phyloP scores from a whole-genome alignment of 805 yeast genomes.

The Yamadazyma sp. region DNA sequence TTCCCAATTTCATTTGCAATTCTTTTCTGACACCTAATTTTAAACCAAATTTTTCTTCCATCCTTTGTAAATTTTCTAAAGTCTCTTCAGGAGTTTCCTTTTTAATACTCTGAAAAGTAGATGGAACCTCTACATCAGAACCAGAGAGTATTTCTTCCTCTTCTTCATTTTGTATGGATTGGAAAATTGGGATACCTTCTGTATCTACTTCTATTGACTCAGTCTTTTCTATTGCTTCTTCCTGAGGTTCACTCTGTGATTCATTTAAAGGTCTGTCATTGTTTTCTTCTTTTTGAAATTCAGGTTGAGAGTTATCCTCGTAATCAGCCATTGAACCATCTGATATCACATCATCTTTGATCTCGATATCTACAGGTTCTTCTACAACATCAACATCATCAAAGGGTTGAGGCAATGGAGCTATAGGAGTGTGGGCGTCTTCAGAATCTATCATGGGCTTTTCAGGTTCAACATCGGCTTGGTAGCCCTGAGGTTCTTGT shows the following conservation, averaged over 20 bases:
- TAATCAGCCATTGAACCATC: slow-evolving; percentile 20
- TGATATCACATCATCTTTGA: slow-evolving; percentile 8
- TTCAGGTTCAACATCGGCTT: slow-evolving; percentile 5
- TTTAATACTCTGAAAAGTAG: slow-evolving; percentile 22
- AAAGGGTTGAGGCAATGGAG: slow-evolving; percentile 11
- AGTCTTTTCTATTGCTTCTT: too few relatives aligned
- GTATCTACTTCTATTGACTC: too few relatives aligned
- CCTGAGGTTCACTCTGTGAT: background rate
- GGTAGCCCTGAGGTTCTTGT: slow-evolving; percentile 4
- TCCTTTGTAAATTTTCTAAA: slow-evolving; percentile 19
- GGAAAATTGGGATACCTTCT: background rate
- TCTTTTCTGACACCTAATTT: slow-evolving; percentile 19
- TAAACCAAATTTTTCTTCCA: slow-evolving; percentile 23
- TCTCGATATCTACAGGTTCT: slow-evolving; percentile 1
- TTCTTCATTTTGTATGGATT: slow-evolving; percentile 12
- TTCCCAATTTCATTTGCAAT: slow-evolving; percentile 14
- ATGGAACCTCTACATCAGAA: slow-evolving; percentile 15
- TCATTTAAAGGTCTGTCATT: too few relatives aligned
- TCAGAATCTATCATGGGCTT: slow-evolving; percentile 6
- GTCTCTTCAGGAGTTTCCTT: slow-evolving; percentile 24
- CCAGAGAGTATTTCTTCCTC: slow-evolving; percentile 7
- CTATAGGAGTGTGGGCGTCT: slow-evolving; percentile 6
- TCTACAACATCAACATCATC: slow-evolving; percentile 1
- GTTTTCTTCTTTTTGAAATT: background rate
- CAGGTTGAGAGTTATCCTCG: slow-evolving; percentile 10